Conservation (phyloP, 179 eudicot genomes). For the Silene noctiflora region DNA sequence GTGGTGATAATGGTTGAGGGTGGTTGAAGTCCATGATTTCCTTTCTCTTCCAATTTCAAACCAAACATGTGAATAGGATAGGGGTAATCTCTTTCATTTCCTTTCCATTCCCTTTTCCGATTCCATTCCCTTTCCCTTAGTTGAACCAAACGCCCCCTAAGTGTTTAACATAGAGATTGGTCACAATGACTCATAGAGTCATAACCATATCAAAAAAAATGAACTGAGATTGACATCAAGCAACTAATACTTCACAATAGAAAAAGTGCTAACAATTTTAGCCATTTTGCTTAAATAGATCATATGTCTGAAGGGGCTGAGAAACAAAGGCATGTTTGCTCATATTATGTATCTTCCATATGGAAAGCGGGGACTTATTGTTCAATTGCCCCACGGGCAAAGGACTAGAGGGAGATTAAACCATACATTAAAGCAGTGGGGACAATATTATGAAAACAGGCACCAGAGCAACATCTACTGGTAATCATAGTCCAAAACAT, state of each 20-base stretch:
- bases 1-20: too few relatives aligned
- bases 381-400: neutral
- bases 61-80: too few relatives aligned
- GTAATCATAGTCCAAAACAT: constrained; percentile 7
- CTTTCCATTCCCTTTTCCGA: too few relatives aligned
- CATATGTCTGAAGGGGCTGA: neutral
- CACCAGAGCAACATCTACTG: neutral
- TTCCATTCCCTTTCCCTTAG: too few relatives aligned
- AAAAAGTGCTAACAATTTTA: neutral
- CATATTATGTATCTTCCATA: neutral
- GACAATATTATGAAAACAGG: neutral
- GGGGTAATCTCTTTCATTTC: too few relatives aligned
- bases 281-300: constrained; percentile 12
- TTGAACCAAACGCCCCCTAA: too few relatives aligned
- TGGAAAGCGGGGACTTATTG: neutral
- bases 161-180: neutral
- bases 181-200: neutral
- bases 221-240: neutral
- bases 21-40: too few relatives aligned
- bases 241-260: neutral
- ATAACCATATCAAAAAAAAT: neutral
- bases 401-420: neutral
- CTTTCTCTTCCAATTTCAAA: too few relatives aligned
- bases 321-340: neutral
- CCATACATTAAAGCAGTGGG: too few relatives aligned